Percentiles rank a stretch among this genome's conserved stretches.
phyloP scores from a whole-genome alignment of 768 basidiomycete genomes.

The Suillus tomentosus region DNA sequence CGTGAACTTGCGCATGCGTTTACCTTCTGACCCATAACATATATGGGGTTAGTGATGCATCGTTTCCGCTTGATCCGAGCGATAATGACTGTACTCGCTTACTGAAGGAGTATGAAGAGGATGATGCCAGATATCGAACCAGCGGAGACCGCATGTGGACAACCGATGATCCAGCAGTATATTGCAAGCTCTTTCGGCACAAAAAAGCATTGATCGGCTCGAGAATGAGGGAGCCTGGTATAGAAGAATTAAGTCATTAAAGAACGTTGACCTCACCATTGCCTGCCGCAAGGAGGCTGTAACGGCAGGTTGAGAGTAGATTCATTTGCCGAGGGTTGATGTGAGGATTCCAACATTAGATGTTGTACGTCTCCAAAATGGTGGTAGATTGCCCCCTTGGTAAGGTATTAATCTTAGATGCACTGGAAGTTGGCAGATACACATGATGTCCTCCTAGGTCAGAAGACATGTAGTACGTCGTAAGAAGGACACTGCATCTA shows the following conservation, averaged over 20 bases:
- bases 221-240: slow-evolving; percentile 3
- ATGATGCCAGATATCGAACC: not conserved
- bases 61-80: slow-evolving; percentile 4
- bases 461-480: slow-evolving; percentile 7
- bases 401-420: slow-evolving; percentile 9
- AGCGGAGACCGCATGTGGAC: slow-evolving; percentile 1
- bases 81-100: not conserved
- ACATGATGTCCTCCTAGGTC: slow-evolving; percentile 2
- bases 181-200: not conserved
- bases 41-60: not conserved
- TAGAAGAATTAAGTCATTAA: slow-evolving; percentile 7
- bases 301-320: not conserved
- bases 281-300: slow-evolving; percentile 11
- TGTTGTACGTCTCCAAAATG: slow-evolving; percentile 7
- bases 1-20: not conserved
- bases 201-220: slow-evolving; percentile 5
- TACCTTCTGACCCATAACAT: not conserved
- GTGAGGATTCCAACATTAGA: slow-evolving; percentile 2
- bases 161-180: not conserved
- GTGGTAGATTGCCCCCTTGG: slow-evolving; percentile 2
- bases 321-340: slow-evolving; percentile 6
- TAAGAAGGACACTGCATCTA: slow-evolving; percentile 10
- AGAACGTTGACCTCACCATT: slow-evolving; percentile 7
- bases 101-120: not conserved
- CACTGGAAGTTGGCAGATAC: slow-evolving; percentile 2